Conservation (phyloP, 768 basidiomycete species). For the Mycena pura region DNA sequence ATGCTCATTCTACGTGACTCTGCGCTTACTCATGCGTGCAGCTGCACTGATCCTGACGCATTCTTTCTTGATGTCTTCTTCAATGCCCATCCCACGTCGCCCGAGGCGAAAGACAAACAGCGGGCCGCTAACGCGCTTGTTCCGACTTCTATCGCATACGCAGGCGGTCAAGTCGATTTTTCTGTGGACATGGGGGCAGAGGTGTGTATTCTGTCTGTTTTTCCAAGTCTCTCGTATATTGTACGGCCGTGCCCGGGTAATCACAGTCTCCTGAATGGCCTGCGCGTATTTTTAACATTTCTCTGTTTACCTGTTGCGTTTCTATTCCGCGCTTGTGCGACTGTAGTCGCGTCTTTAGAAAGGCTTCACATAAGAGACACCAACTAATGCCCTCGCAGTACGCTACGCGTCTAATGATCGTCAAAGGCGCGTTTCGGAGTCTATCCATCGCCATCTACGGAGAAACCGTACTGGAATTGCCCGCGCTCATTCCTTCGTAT, state of each 20-base stretch:
- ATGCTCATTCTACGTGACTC: background rate
- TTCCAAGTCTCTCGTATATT: no score
- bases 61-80: constrained; percentile 81
- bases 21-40: constrained; percentile 34
- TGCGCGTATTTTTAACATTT: no score
- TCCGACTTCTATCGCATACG: constrained; percentile 73
- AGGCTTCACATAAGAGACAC: no score
- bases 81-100: constrained; percentile 65
- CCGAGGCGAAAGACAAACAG: constrained; percentile 61
- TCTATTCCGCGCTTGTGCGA: no score
- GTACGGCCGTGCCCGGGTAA: background rate
- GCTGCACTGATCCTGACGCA: constrained; percentile 72
- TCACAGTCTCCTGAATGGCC: no score
- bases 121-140: constrained; percentile 75
- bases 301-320: no score
- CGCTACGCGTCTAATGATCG: constrained; percentile 79
- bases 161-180: constrained; percentile 73
- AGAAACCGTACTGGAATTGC: constrained; percentile 57
- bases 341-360: no score
- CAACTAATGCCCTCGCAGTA: constrained; percentile 47
- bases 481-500: constrained; percentile 44
- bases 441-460: constrained; percentile 72
- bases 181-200: constrained; percentile 72
- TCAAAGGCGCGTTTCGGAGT: constrained; percentile 74
- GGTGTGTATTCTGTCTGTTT: constrained; percentile 54